Conservation (phyloP, 345 rosid genomes). For the Hypericum androsaemum region DNA sequence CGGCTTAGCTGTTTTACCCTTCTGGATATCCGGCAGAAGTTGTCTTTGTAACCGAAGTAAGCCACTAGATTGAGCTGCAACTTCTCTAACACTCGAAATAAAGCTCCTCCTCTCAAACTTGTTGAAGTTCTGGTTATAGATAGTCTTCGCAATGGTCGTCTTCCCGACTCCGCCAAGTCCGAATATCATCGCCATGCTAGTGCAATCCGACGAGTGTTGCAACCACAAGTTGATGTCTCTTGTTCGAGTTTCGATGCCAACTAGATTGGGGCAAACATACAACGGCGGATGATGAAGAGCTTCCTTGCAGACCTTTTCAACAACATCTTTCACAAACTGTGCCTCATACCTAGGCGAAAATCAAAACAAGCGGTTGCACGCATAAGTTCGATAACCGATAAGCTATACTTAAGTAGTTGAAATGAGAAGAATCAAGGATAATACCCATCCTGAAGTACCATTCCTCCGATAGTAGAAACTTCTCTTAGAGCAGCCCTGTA, state of each 20-base stretch:
- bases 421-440: not conserved
- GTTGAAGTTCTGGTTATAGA: conserved; percentile 14
- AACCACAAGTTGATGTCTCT: conserved; percentile 13
- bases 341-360: conserved; percentile 4
- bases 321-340: conserved; percentile 5
- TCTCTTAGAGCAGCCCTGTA: conserved; percentile 7
- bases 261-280: conserved; percentile 13
- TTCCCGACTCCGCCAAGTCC: conserved; percentile 27
- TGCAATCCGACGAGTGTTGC: conserved; percentile 14
- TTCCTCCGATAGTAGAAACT: conserved; percentile 6
- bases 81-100: conserved; percentile 22
- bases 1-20: not conserved
- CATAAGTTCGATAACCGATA: not conserved
- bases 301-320: conserved; percentile 9
- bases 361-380: too few relatives aligned
- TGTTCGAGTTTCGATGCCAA: conserved; percentile 15
- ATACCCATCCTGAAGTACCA: conserved; percentile 14
- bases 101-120: conserved; percentile 22
- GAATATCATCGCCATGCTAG: conserved; percentile 11
- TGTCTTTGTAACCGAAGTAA: conserved; percentile 9
- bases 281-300: conserved; percentile 6
- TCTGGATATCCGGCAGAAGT: conserved; percentile 21
- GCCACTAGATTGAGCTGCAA: conserved; percentile 6
- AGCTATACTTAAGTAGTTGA: not conserved
- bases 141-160: conserved; percentile 8